Base-by-base conservation (phyloP, 2,329 filamentous ascomycete species). In the Penicillium palitans region DNA sequence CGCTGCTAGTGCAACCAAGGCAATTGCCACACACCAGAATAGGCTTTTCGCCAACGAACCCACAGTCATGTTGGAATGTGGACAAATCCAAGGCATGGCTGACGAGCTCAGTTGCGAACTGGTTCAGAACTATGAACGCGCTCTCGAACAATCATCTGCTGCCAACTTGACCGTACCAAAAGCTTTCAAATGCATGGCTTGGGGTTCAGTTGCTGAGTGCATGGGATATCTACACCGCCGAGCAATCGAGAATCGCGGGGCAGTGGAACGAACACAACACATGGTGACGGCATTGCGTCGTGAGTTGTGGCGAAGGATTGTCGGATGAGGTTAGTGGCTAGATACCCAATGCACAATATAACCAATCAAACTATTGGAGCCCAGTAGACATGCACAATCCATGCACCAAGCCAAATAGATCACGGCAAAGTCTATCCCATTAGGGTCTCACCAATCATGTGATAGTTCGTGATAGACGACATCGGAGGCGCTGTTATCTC, bases 1-100 rank as follows among this genome's bases (percentile, higher is more conserved):
- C 66, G 71, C 74, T 5, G 67, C 70, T 29, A 79, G 79, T 10
- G 76, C 82, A 48, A 63, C 74, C 9, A 74, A 74, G 35, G 81
- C 81, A 2, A 78, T 79, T 55, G 62, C 70, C 3, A 65, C 70
- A 1, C 65, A 69, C 6, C 63, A 60, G 27, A 29, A 62, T 2
- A 75, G 81, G 12, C 77, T 81, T 19, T 70, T 74, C 12, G 50
- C 69, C 6, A 76, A 79, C 41, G 66, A 72, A 57, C 64, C 70
- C 52, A 71, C 71, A 27, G 62, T 74, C 40, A 68, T 76, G 4
- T 71, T 82, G 1, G 73, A 78, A n/a, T 90, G 89, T 72, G 88
- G 88, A 2, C 91, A 96, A 76, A 83, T 96, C 2, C 88, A 91
- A 77, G 91, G 92, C 24, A 96, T 96, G 92, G 92, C 91, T 2